Evolutionary conservation across 1,284 basidiomycete genomes (phyloP).

Genomic region (Melampsora abietis-canadensis): DNA sequence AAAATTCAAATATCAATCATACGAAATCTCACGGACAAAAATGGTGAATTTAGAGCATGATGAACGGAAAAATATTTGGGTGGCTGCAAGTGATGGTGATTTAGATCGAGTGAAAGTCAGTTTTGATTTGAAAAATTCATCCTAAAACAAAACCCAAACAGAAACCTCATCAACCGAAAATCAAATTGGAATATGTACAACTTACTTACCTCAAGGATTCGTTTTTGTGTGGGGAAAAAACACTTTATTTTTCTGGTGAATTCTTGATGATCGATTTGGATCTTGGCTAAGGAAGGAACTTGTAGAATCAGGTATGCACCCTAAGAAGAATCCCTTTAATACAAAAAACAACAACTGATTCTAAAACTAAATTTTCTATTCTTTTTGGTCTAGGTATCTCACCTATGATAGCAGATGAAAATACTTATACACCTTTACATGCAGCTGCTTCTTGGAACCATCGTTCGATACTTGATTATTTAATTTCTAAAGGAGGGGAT

Average conservation of each 20-base stretch:
- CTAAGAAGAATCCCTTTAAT: no score
- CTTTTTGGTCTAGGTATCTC: conserved; percentile 59
- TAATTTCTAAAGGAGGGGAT: conserved; percentile 74
- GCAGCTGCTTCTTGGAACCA: conserved; percentile 92
- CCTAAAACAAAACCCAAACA: no score
- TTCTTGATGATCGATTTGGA: not conserved
- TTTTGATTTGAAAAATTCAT: not conserved
- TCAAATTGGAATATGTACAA: not conserved
- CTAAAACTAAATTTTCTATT: conserved; percentile 5
- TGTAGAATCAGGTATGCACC: not conserved
- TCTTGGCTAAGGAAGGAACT: conserved; percentile 5
- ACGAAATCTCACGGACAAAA: not conserved
- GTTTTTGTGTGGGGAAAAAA: conserved; percentile 51
- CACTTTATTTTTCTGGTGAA: not conserved
- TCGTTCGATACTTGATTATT: conserved; percentile 69
- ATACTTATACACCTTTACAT: conserved; percentile 89
- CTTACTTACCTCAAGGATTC: conserved; percentile 9
- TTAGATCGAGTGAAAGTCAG: conserved; percentile 55
- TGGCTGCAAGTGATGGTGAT: conserved; percentile 83
- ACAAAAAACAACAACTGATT: conserved; percentile 4
- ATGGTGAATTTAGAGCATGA: conserved; percentile 17
- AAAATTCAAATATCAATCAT: not conserved
- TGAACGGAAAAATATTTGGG: conserved; percentile 73
- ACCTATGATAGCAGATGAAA: conserved; percentile 70
- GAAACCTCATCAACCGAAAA: not conserved